Evolutionary conservation across 192 early-diverging fungal species (phyloP).

Genomic region (Mortierella antarctica): DNA sequence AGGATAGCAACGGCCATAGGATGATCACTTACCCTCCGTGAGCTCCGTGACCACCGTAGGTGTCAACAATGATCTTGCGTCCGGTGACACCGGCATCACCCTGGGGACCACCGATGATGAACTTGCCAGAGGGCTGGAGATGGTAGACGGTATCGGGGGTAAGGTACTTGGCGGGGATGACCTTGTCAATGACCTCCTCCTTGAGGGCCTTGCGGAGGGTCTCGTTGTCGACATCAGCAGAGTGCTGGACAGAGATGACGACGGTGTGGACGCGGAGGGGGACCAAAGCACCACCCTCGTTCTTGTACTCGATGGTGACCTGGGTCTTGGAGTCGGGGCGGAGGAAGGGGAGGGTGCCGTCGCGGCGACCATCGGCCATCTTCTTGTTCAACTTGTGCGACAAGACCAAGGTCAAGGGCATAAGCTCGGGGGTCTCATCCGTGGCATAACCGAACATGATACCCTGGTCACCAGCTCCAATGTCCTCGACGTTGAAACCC

Average conservation of each 20-base stretch:
- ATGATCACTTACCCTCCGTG: conserved; percentile 66
- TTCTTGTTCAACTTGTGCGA: conserved; percentile 98
- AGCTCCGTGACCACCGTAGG: conserved; percentile 94
- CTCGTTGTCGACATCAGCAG: conserved; percentile 87
- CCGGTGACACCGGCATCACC: conserved; percentile 99
- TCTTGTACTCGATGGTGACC: conserved; percentile 99
- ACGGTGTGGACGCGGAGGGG: conserved; percentile 97
- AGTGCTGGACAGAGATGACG: conserved; percentile 98
- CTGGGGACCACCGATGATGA: conserved; percentile 99
- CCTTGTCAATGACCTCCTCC: conserved; percentile 93
- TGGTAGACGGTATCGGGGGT: conserved; percentile 93
- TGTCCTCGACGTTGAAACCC: conserved; percentile 91
- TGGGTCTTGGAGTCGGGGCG: conserved; percentile 99
- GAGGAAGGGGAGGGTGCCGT: conserved; percentile 85
- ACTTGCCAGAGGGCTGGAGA: conserved; percentile 98
- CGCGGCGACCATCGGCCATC: conserved; percentile 95
- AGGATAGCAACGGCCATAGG: not conserved
- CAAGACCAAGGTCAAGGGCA: conserved; percentile 95
- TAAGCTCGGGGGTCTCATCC: conserved; percentile 99
- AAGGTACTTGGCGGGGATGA: conserved; percentile 92
- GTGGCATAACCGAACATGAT: conserved; percentile 96
- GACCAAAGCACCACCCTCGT: conserved; percentile 92
- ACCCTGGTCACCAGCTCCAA: conserved; percentile 99
- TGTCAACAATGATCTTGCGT: conserved; percentile 81
- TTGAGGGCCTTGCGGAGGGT: conserved; percentile 86